Evolutionary conservation across 1,284 basidiomycete species (phyloP), one percentile per base, ranked within the genome.

Genomic region (Apiotrichum veenhuisii): DNA sequence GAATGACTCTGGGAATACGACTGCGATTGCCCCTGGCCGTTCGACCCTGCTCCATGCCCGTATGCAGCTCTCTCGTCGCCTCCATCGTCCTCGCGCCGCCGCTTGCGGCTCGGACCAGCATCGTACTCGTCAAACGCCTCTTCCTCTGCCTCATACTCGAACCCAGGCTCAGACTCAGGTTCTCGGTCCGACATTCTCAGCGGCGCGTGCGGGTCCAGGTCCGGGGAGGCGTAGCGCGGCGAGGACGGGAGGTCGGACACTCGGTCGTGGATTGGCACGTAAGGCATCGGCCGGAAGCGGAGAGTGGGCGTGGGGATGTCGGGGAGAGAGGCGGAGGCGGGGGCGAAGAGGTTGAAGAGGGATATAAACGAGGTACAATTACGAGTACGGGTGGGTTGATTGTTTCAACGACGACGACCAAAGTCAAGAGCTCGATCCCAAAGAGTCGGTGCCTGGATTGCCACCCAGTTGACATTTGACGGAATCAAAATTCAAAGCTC

Each of bases 201-300:
- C 10, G 50, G 51, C 15, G 36, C 42, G 20, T 20, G 38, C 18
- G 64, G 65, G 48, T 71, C 64, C 33, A 63, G 47, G 53, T 74
- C 70, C n/a, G 72, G 72, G 4, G 67, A 55, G 10, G 59, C 69
- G 72, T 72, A 72, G 36, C 62, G 57, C 46, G 65, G 42, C 36
- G 40, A 50, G 11, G 12, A 3, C 7, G 65, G 59, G 5, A 61
- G 44, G 26, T 43, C 47, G 48, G 66, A 50, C 43, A 51, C 61
- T 20, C 57, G 64, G 43, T 69, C 69, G 69, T 72, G 70, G 17
- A 62, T 20, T 9, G 73, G 69, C 37, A 66, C 59, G 59, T 71
- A 74, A 27, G 64, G 37, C 62, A 64, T 63, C 23, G 11, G 44
- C 43, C n/a, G 25, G 14, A 44, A 26, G 22, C 33, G 17, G 20